These are phyloP conservation scores for Trametes coccinea DNA, from an alignment of 768 basidiomycete genomes.

Conservation along the genomic window DNA sequence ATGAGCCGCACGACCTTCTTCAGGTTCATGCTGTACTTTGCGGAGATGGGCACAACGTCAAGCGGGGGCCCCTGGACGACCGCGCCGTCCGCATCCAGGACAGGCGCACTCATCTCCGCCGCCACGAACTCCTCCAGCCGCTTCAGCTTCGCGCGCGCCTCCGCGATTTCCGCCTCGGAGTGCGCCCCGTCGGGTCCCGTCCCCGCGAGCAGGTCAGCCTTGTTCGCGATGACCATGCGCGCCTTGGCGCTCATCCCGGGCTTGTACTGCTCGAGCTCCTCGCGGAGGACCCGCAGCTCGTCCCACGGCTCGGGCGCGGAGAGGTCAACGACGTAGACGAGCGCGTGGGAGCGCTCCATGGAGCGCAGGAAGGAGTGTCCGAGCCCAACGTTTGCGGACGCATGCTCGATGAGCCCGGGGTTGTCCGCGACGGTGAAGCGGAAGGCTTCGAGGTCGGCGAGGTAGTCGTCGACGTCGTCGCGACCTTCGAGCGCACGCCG, in stretches of 20 bases:
- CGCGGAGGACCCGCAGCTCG: conserved; percentile 67
- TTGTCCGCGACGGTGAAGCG: conserved; percentile 98
- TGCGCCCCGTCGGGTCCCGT: conserved; percentile 41
- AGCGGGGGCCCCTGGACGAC: conserved; percentile 38
- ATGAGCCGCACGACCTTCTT: conserved; percentile 66
- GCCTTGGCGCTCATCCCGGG: conserved; percentile 75
- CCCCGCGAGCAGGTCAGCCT: conserved; percentile 81
- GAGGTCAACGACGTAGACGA: conserved; percentile 93
- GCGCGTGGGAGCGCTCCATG: conserved; percentile 87
- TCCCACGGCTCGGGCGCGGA: conserved; percentile 72
- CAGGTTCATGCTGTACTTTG: conserved; percentile 84
- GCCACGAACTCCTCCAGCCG: conserved; percentile 58
- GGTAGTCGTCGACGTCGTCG: conserved; percentile 11
- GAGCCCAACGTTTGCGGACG: conserved; percentile 87
- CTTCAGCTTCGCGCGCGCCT: conserved; percentile 57
- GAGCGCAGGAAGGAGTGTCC: conserved; percentile 93
- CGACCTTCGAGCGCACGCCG: conserved; percentile 4
- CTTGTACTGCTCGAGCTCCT: conserved; percentile 85
- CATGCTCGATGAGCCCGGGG: conserved; percentile 84
- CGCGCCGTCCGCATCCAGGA: conserved; percentile 21
- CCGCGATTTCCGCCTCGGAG: conserved; percentile 47
- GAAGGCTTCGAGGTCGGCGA: conserved; percentile 56
- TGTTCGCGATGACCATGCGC: conserved; percentile 88
- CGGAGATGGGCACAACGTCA: conserved; percentile 81
- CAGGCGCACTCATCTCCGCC: conserved; percentile 40